Conservation (phyloP, 2,329 filamentous ascomycete genomes). For the Claviceps paspali region DNA sequence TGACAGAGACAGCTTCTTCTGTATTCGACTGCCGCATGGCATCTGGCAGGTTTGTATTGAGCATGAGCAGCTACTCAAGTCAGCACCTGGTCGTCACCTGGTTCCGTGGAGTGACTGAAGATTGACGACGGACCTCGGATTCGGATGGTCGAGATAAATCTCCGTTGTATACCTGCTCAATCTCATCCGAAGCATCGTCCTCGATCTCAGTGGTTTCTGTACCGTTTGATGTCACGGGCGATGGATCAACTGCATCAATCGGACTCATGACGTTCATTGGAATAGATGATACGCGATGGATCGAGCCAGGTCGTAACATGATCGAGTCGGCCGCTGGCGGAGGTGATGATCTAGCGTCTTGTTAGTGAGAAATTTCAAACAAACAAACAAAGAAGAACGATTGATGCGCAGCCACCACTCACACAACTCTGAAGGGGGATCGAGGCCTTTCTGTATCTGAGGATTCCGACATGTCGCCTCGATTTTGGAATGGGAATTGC, state of each 20-base stretch:
- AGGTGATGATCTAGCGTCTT: conserved; percentile 19
- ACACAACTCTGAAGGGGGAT: conserved; percentile 37
- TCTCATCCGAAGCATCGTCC: conserved; percentile 54
- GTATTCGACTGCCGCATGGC: conserved; percentile 42
- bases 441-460: conserved; percentile 34
- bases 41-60: conserved; percentile 42
- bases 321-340: conserved; percentile 25
- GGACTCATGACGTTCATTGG: conserved; percentile 44
- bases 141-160: conserved; percentile 14
- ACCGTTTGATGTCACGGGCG: conserved; percentile 72
- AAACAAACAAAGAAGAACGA: no score
- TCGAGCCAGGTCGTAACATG: conserved; percentile 36
- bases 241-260: conserved; percentile 61
- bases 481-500: conserved; percentile 24
- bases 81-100: neutral
- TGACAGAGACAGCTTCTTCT: conserved; percentile 77
- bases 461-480: conserved; percentile 37
- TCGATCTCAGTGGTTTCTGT: conserved; percentile 76
- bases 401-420: no score
- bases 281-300: conserved; percentile 31
- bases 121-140: conserved; percentile 21
- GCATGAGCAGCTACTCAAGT: conserved; percentile 29
- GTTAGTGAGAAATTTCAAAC: conserved; percentile 6
- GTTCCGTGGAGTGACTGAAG: no score
- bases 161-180: conserved; percentile 18